Conservation (phyloP, 306 rosid genomes). For the Dalbergia cultrata region DNA sequence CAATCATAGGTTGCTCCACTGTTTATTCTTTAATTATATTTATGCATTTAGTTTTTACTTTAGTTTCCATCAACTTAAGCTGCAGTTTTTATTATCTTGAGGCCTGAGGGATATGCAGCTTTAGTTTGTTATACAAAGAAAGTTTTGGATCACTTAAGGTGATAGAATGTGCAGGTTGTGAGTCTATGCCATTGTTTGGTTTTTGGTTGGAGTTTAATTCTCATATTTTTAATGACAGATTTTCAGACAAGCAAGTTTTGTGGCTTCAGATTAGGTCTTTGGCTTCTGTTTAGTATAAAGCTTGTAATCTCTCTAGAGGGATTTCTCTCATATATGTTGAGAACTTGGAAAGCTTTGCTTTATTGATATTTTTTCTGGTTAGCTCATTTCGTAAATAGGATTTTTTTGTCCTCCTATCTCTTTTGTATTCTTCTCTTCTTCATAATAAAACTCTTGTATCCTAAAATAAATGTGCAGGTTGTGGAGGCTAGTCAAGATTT, state of each 20-base stretch:
- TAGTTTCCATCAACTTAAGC: conserved; percentile 23
- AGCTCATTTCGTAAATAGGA: too few relatives aligned
- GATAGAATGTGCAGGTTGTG: conserved; percentile 69
- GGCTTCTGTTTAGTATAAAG: neutral
- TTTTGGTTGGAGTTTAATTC: too few relatives aligned
- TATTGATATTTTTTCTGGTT: neutral
- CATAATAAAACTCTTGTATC: neutral
- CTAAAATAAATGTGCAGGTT: conserved; percentile 59
- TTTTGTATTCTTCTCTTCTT: neutral
- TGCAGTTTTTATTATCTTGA: conserved; percentile 25
- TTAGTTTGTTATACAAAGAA: conserved; percentile 30
- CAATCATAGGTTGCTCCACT: conserved; percentile 12
- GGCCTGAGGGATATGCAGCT: conserved; percentile 29
- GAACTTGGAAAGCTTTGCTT: neutral
- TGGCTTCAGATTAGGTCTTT: neutral
- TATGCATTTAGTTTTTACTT: conserved; percentile 26
- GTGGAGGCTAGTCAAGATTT: conserved; percentile 97
- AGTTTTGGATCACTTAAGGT: conserved; percentile 29
- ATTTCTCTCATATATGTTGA: neutral
- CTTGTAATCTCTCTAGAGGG: neutral
- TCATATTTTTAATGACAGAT: too few relatives aligned
- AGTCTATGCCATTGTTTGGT: too few relatives aligned
- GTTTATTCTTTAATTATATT: neutral
- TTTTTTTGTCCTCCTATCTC: neutral
- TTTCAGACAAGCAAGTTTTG: too few relatives aligned